phyloP scores from a whole-genome alignment of 2,329 filamentous ascomycete genomes.

The Pseudogymnoascus destructans region DNA sequence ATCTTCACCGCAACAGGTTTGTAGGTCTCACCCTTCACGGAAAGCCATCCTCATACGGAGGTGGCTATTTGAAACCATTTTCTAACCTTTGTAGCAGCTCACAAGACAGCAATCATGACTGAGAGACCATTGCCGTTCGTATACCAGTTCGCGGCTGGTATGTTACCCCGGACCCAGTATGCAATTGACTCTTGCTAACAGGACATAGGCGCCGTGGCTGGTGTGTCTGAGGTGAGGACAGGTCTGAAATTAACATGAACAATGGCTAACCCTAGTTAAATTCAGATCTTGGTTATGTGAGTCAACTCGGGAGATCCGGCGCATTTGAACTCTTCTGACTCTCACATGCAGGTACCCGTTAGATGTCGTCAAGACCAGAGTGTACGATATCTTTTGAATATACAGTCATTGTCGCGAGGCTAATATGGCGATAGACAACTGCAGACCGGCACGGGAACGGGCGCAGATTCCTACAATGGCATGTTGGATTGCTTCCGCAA shows the following conservation, averaged over 20 bases:
- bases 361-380: slow-evolving; percentile 95
- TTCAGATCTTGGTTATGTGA: slow-evolving; percentile 77
- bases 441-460: slow-evolving; percentile 59
- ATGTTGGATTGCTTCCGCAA: slow-evolving; percentile 98
- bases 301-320: slow-evolving; percentile 22
- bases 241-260: slow-evolving; percentile 5
- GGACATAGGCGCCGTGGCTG: slow-evolving; percentile 68
- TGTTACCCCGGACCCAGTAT: slow-evolving; percentile 26
- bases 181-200: slow-evolving; percentile 21
- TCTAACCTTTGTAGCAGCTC: not conserved
- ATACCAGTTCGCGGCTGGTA: slow-evolving; percentile 91
- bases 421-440: slow-evolving; percentile 51
- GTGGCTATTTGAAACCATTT: not conserved
- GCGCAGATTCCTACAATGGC: slow-evolving; percentile 82
- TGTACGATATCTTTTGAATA: slow-evolving; percentile 44
- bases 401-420: not conserved
- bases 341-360: slow-evolving; percentile 70
- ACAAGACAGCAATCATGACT: slow-evolving; percentile 39
- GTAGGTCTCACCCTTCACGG: not conserved
- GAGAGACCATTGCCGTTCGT: slow-evolving; percentile 71
- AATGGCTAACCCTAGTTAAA: slow-evolving; percentile 17
- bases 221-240: slow-evolving; percentile 79
- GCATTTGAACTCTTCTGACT: slow-evolving; percentile 14
- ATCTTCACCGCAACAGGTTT: slow-evolving; percentile 3
- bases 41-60: not conserved